A percentile compares a stretch with the other conserved stretches of the same genome.
phyloP scores from a whole-genome alignment of 2,329 filamentous ascomycete species.

The Rutstroemia sp. region DNA sequence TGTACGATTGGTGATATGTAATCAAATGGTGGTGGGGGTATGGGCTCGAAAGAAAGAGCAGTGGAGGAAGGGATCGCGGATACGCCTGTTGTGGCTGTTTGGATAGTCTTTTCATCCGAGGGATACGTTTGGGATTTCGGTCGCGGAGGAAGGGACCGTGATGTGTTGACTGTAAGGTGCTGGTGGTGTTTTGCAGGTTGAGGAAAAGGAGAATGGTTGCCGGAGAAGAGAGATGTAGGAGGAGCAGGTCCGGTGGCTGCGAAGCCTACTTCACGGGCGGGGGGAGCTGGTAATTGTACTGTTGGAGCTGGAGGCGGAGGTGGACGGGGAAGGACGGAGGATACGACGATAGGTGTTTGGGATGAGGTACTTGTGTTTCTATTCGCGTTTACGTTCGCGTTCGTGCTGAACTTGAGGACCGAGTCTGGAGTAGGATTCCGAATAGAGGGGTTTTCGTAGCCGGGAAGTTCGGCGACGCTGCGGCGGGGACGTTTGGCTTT shows the following conservation, averaged over 20 bases:
- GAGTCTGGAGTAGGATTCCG: no score
- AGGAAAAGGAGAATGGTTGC: not conserved
- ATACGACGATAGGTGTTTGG: not conserved
- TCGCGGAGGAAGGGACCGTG: not conserved
- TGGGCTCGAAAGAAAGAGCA: not conserved
- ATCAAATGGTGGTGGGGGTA: not conserved
- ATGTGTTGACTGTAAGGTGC: no score
- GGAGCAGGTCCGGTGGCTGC: not conserved
- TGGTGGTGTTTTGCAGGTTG: not conserved
- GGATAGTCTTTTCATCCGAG: not conserved
- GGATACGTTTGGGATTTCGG: not conserved
- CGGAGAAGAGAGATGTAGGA: not conserved
- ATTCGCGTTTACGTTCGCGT: not conserved
- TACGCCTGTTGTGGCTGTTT: not conserved
- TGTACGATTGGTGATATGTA: not conserved
- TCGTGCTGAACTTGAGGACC: no score
- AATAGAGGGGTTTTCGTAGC: not conserved
- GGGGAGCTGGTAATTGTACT: not conserved
- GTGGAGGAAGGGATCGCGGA: not conserved
- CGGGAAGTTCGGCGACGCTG: constrained; percentile 3
- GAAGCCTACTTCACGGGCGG: not conserved
- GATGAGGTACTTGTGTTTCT: not conserved
- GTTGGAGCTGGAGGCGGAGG: not conserved
- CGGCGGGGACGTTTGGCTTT: not conserved
- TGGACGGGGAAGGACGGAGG: not conserved